phyloP scores from a whole-genome alignment of 2,329 filamentous ascomycete species.

The Ascochyta koolunga region DNA sequence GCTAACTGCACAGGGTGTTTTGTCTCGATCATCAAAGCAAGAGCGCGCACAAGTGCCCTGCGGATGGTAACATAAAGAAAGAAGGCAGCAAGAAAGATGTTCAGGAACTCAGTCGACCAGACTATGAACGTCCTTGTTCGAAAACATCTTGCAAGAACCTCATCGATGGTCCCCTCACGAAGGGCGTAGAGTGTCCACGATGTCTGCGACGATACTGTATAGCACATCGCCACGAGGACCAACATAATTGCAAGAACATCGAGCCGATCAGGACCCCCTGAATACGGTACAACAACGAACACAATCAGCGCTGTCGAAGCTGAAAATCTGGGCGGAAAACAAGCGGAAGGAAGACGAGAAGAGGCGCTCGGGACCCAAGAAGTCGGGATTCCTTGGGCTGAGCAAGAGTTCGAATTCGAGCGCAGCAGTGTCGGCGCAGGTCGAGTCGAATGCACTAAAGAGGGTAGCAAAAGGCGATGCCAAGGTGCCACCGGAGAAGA shows the following conservation, averaged over 20 bases:
- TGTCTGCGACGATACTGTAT: constrained; percentile 80
- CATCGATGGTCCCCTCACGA: constrained; percentile 69
- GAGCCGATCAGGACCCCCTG: constrained; percentile 62
- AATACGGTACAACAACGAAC: constrained; percentile 64
- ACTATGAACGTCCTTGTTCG: constrained; percentile 61
- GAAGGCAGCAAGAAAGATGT: background rate
- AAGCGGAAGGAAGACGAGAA: constrained; percentile 76
- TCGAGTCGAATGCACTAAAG: constrained; percentile 79
- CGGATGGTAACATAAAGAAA: constrained; percentile 52
- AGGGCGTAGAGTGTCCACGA: constrained; percentile 71
- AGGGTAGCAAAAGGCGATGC: constrained; percentile 88
- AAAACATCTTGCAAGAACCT: constrained; percentile 70
- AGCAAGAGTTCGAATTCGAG: constrained; percentile 27
- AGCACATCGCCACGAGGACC: constrained; percentile 76
- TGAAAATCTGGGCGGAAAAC: constrained; percentile 79
- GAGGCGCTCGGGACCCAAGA: constrained; percentile 25
- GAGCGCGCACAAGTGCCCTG: constrained; percentile 72
- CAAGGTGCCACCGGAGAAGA: constrained; percentile 78
- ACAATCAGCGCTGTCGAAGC: constrained; percentile 73
- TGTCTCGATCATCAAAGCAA: constrained; percentile 95
- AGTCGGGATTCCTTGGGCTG: constrained; percentile 32
- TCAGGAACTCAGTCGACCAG: background rate
- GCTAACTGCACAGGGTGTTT: constrained; percentile 65
- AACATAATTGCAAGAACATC: constrained; percentile 83
- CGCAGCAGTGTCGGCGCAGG: constrained; percentile 65